Evolutionary conservation across 176 grass and related monocot species (phyloP).

Genomic region (Oryza meyeriana): DNA sequence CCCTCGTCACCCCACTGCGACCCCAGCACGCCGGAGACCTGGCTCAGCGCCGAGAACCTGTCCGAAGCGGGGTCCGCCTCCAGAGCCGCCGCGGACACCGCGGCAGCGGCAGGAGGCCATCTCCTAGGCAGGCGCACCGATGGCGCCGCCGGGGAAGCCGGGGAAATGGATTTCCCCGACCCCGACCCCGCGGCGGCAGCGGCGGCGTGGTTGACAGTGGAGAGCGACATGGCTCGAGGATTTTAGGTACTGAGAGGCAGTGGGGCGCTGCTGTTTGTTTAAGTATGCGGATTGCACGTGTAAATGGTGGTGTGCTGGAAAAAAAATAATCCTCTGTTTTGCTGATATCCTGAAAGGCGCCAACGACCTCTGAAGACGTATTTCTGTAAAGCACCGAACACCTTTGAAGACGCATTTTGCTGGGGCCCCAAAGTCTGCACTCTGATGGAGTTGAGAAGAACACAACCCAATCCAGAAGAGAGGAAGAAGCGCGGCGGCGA

Average conservation of each 20-base stretch:
- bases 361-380: not conserved
- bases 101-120: not conserved
- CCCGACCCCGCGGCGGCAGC: conserved; percentile 18
- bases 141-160: not conserved
- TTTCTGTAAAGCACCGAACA: not conserved
- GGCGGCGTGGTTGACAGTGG: conserved; percentile 33
- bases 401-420: too few species aligned
- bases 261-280: not conserved
- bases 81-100: conserved; percentile 34
- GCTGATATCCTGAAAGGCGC: not conserved
- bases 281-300: not conserved
- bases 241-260: not conserved
- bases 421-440: too few species aligned
- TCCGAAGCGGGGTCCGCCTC: conserved; percentile 40
- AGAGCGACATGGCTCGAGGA: conserved; percentile 31
- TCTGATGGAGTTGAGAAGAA: not conserved
- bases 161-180: conserved; percentile 20
- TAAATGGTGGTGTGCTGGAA: not conserved
- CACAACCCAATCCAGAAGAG: conserved; percentile 1
- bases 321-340: not conserved
- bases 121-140: conserved; percentile 11
- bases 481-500: not conserved
- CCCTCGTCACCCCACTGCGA: conserved; percentile 93
- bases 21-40: conserved; percentile 71
- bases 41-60: conserved; percentile 55